Evolutionary conservation across 805 yeast species (phyloP), one percentile per base, ranked within the genome.

Genomic region (Metschnikowia picachoensis): DNA sequence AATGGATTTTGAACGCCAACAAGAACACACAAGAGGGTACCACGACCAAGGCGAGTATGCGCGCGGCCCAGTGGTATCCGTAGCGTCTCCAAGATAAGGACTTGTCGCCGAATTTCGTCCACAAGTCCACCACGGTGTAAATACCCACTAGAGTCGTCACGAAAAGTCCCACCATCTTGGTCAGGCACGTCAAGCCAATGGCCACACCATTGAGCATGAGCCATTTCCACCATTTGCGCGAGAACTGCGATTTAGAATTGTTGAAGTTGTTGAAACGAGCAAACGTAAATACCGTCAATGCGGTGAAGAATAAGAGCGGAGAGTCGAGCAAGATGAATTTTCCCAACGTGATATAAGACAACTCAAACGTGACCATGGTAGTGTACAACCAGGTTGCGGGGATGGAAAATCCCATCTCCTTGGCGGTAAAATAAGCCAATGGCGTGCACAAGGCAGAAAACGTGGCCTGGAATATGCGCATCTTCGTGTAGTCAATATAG

Each of bases 141-240:
- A 89, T 78, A 40, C 99, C 99, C 46, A 94, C 90, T 52, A 90
- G 70, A 14, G 89, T 66, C 47, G 95, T 92, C 50, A 88, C 87
- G 60, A 94, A 88, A 46, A 92, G 76, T 58, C 99, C 99, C 48
- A 94, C 98, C 96, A 91, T 89, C 69, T 94, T 94, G 47, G 90
- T 95, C 28, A 96, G 85, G 61, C 92, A 85, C 15, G 91, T 86
- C 65, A 94, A 87, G 35, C 99, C 98, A 59, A 94, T 81, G 38
- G 81, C 73, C 43, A 89, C 69, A 54, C 99, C 99, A 8, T 96
- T 86, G 48, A 86, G 68, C 20, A 85, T 57, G 43, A 94, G 68
- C 96, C 97, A 92, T 63, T 81, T 82, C 96, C 96, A 94, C 97
- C 99, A 92, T 60, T 80, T 77, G 59, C 82, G 72, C 11, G 86